Evolutionary conservation across 768 basidiomycete genomes (phyloP), one percentile per base, ranked within the genome.

Genomic region (Termitomyces heimii): DNA sequence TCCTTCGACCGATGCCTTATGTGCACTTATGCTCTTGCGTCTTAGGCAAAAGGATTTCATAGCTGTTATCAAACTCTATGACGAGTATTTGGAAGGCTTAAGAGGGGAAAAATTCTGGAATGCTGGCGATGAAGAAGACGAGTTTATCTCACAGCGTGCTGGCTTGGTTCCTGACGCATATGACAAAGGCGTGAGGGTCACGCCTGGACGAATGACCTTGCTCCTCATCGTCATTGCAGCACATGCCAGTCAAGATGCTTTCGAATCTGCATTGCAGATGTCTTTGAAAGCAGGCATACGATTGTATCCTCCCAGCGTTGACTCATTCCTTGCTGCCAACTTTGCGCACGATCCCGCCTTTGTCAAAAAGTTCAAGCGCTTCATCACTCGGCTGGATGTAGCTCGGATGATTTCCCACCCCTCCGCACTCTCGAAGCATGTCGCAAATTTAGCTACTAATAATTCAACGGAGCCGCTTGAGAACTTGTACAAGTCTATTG

Each of bases 221-320:
- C 69, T 87, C 26, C 73, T 86, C 32, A 75, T 76, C 12, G 83
- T 75, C 6, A 70, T 82, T n/a, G 73, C 82, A 22, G 90, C 90
- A 16, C 71, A 83, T 66, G 84, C 85, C 4, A 77, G 83, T 66
- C 69, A 74, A 31, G 71, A 82, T 63, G 74, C 77, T n/a, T 89
- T 91, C 61, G 63, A 70, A n/a, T 75, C 68, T 32, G 86, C 88
- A 3, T 64, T 89, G 47, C 68, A 70, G 43, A 65, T 67, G 5
- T 82, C 71, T 57, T 60, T 82, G 8, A 62, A 70, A 20, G 73
- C 72, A 1, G 70, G 69, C 18, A 66, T 74, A 45, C 75, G 70
- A 1, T 61, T 84, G 35, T 63, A 71, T 18, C 61, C 61, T 24
- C 67, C 62, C 42, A 69, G 70, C 20, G 70, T 75, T 10, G 63